Conservation (phyloP, 169 alveolate species). For the Cryptosporidium muris region DNA sequence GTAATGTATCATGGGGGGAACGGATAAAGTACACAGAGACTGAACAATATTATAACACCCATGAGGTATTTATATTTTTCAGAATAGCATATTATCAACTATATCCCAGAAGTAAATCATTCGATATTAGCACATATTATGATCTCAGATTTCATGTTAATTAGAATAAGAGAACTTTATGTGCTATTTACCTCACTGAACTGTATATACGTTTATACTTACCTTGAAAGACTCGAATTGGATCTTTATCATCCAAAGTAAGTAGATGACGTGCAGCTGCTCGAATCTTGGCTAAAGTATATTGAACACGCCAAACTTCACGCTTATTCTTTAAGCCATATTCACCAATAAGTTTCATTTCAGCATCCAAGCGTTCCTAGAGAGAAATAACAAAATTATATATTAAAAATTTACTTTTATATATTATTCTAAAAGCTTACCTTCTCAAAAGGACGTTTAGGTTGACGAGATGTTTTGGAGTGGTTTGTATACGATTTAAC, state of each 20-base stretch:
- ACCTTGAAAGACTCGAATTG: constrained; percentile 95
- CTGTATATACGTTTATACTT: not conserved
- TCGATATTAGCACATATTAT: not conserved
- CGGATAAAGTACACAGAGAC: constrained; percentile 54
- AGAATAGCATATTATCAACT: constrained; percentile 47
- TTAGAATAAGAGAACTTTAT: not conserved
- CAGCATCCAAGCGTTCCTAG: constrained; percentile 93
- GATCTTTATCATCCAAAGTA: constrained; percentile 96
- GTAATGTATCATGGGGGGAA: constrained; percentile 70
- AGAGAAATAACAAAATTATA: not conserved
- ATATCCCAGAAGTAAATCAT: constrained; percentile 40
- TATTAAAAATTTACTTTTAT: not conserved
- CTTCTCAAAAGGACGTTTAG: constrained; percentile 95
- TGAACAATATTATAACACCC: constrained; percentile 16
- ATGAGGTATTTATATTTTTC: constrained; percentile 1
- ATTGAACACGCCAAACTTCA: constrained; percentile 99
- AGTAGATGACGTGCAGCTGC: constrained; percentile 99
- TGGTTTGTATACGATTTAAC: constrained; percentile 85
- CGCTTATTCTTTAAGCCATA: constrained; percentile 99
- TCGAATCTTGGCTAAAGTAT: constrained; percentile 97
- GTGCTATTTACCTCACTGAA: no score
- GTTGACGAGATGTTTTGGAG: constrained; percentile 90
- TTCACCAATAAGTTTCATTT: constrained; percentile 97
- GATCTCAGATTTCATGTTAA: not conserved
- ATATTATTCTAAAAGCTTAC: constrained; percentile 72